Evolutionary conservation across 495 filamentous ascomycete species (phyloP), one percentile per base, ranked within the genome.

Genomic region (Corynascus novoguineensis): DNA sequence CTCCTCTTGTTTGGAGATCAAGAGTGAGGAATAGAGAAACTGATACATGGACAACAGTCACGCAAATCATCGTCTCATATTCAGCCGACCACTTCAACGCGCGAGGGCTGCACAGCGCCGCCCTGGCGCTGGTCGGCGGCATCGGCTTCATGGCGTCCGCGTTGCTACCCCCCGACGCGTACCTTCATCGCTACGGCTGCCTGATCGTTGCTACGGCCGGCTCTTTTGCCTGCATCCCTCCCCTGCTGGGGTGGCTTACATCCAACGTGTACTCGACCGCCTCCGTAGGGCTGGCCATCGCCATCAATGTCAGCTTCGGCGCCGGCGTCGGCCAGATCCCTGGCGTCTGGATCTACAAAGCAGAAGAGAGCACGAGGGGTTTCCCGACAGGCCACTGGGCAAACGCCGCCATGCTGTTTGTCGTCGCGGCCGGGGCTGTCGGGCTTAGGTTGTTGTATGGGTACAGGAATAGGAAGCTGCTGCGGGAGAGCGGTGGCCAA

Each of bases 321-420:
- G 73, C 69, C 12, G 83, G 82, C 0, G 79, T 83, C 0, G 86
- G 85, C 5, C 84, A 88, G 64, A 87, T 88, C 24, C 81, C 82
- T 0, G 85, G 85, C 0, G 84, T 88, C 6, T 89, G 84, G 81
- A 87, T 88, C 40, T 89, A 87, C 67, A 85, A 84, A 60, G 71
- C 75, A 0, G 69, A 83, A 40, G 85, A 89, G 63, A 78, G 71
- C 14, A 68, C 70, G 32, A 65, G 44, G 5, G 86, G 86, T 0
- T 89, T 84, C 69, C 85, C 86, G 3, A 89, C 86, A 0, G 86
- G 85, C 1, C 84, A 78, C 51, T 81, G 74, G 74, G 71, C 69
- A 9, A 79, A 81, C 55, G 73, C 73, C 1, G 75, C 60, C 2
- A 64, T 79, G 48, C 53, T 79, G 21, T 69, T 78, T n/a, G 59